Base-by-base conservation (phyloP, 2,329 filamentous ascomycete genomes). In the Chrysosporium keratinophilum region DNA sequence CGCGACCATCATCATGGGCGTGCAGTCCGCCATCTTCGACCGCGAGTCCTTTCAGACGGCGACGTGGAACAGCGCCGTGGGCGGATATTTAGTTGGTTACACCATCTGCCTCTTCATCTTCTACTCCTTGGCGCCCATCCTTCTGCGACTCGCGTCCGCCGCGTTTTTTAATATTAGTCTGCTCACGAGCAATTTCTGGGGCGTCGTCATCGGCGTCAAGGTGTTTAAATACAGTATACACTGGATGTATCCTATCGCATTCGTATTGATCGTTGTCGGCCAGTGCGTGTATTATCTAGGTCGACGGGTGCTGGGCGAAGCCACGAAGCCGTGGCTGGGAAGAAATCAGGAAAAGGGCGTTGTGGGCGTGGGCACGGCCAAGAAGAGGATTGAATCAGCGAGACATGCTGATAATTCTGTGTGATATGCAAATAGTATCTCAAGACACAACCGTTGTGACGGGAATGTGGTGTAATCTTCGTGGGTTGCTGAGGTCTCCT, bases 91-190 rank as follows among this genome's bases (percentile, higher is more conserved):
- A 37, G 77, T 84, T n/a, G 93, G 91, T 0, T 98, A 91, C 71
- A 97, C 93, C 0, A 71, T 96, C 15, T 83, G 84, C 56, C 78
- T 98, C 19, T 76, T 79, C 52, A 72, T 93, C 56, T 98, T 98
- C 73, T 98, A 98, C 75, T 83, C 83, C 6, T 76, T 93, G 2
- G 89, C 87, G 0, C 93, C 93, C 0, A 73, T 97, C 52, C 78
- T 98, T 58, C 84, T 97, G 71, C 87, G 93, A 60, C 85, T 97
- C 74, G 86, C 86, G 28, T 87, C 82, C 14, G 93, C 93, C 2
- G 91, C 90, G 17, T 96, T 98, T 73, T 94, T 96, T 76, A 95
- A 98, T 71, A 95, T 97, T 64, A 91, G 86, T 6, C 76, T 98
- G 60, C 76, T 98, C 56, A 97, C 93, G 1, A 88, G 84, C 62